phyloP scores from a whole-genome alignment of 371 early-diverging fungal species.

The Nematocida sp. region DNA sequence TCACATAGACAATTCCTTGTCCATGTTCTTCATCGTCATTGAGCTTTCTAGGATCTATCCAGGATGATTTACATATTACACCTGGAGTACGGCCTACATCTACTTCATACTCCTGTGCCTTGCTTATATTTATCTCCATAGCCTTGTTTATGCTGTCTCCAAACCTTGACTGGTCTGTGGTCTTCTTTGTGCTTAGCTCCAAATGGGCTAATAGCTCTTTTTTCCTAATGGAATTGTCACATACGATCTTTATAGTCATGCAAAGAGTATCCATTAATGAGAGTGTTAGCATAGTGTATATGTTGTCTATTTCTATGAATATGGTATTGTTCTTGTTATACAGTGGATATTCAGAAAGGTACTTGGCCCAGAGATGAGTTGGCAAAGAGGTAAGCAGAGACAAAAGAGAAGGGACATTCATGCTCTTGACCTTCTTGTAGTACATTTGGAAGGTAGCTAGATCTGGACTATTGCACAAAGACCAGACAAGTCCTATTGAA shows the following conservation, averaged over 20 bases:
- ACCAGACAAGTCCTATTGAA: constrained; percentile 52
- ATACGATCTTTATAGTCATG: constrained; percentile 52
- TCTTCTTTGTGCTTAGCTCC: constrained; percentile 29
- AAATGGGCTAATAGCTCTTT: constrained; percentile 43
- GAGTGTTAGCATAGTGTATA: constrained; percentile 37
- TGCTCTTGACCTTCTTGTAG: constrained; percentile 45
- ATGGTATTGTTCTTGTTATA: constrained; percentile 45
- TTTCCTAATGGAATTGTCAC: constrained; percentile 41
- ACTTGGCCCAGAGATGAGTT: constrained; percentile 45
- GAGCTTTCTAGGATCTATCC: constrained; percentile 52
- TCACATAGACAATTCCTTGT: constrained; percentile 29
- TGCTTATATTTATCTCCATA: constrained; percentile 35
- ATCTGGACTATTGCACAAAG: constrained; percentile 54
- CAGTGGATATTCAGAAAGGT: constrained; percentile 24
- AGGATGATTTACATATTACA: constrained; percentile 13
- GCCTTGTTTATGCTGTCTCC: constrained; percentile 52
- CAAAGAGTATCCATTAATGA: constrained; percentile 55
- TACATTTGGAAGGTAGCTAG: constrained; percentile 43
- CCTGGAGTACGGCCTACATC: constrained; percentile 42
- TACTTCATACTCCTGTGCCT: constrained; percentile 39
- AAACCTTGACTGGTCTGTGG: constrained; percentile 40
- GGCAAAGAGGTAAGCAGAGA: constrained; percentile 41
- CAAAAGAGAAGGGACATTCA: constrained; percentile 43
- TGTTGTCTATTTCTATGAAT: constrained; percentile 14
- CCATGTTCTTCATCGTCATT: constrained; percentile 45